Evolutionary conservation across 176 grass and related monocot species (phyloP), one percentile per base, ranked within the genome.

Genomic region (Leersia perrieri): DNA sequence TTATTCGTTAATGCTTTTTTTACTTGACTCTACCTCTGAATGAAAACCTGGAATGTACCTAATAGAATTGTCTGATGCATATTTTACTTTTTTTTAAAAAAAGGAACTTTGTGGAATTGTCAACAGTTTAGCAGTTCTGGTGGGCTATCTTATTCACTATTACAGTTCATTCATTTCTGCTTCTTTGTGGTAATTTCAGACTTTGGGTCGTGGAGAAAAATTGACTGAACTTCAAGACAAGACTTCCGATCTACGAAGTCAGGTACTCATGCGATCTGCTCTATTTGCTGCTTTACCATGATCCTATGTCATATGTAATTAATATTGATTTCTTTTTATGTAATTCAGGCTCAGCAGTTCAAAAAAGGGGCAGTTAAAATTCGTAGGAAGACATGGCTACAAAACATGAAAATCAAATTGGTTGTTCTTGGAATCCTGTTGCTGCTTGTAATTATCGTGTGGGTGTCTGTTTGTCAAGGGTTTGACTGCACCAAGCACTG

Each of bases 401-500:
- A 94, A 64, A 92, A 92, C 83, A 98, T 90, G 95, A 98, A 98
- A 63, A 89, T 98, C 41, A 98, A 98, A 68, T 80, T 98, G 77
- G 90, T 85, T 42, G 73, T 94, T 84, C 92, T 98, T 18, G 89
- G 61, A 40, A 92, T 94, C 77, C 85, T 98, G 78, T 81, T 98
- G 74, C 79, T 98, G 68, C 85, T 98, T 88, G 95, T 91, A 25
- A 66, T 94, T 33, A 90, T 98, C 16, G 78, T 98, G 22, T 98
- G 95, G 95, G 82, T 92, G 30, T 98, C 95, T 44, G 87, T 98
- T 62, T 98, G 95, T 80, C 92, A 91, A 64, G 95, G 95, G 40
- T 92, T 98, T 81, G 86, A 94, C 86, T 97, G 94, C 88, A 94
- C 83, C 28, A 97, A 97, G 89, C 94, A 97, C 32, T 86, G 87